phyloP scores from a whole-genome alignment of 2,329 filamentous ascomycete genomes.

The Simplicillium sp. region DNA sequence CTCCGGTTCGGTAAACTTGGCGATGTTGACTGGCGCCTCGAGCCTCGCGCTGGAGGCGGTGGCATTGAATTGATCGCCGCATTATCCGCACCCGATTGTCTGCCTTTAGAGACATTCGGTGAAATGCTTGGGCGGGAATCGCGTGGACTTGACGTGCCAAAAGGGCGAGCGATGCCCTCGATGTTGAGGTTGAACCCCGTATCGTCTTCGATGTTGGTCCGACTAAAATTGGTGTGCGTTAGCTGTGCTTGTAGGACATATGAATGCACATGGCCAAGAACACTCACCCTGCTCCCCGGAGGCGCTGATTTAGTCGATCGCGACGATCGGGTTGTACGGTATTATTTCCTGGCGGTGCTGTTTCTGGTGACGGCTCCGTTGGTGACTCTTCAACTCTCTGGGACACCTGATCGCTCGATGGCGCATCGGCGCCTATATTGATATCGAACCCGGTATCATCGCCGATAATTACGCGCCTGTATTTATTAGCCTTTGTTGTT shows the following conservation, averaged over 20 bases:
- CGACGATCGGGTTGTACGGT: slow-evolving; percentile 26
- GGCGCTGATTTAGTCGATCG: slow-evolving; percentile 54
- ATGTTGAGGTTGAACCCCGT: slow-evolving; percentile 44
- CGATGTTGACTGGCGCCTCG: not conserved
- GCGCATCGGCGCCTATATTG: no score
- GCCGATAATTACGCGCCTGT: no score
- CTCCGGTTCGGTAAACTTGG: not conserved
- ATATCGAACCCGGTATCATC: no score
- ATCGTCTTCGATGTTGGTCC: slow-evolving; percentile 48
- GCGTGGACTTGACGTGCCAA: slow-evolving; percentile 8
- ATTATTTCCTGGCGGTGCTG: no score
- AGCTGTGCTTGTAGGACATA: not conserved
- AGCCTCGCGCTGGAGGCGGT: not conserved
- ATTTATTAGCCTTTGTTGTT: no score
- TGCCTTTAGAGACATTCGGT: not conserved
- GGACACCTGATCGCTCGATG: no score
- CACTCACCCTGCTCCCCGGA: slow-evolving; percentile 54
- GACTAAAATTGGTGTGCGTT: slow-evolving; percentile 22
- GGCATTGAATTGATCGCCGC: not conserved
- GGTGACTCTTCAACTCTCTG: no score
- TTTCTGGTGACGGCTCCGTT: no score
- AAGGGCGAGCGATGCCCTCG: slow-evolving; percentile 25
- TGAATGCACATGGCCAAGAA: not conserved
- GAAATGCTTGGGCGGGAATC: not conserved
- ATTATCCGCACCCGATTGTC: no score